Conservation (phyloP, 345 rosid genomes). For the Dovyalis caffra region DNA sequence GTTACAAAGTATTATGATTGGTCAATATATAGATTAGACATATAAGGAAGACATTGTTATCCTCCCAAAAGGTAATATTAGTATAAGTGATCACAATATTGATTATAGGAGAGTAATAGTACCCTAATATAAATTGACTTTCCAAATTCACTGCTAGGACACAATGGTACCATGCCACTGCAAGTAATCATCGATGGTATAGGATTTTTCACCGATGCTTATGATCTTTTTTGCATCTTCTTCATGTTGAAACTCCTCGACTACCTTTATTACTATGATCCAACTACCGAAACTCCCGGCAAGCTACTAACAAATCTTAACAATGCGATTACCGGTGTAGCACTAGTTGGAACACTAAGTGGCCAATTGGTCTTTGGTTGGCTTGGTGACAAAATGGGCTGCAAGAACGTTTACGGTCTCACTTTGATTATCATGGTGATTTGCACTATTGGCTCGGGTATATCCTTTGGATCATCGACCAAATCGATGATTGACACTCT, state of each 20-base stretch:
- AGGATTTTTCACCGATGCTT: slow-evolving; percentile 82
- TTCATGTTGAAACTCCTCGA: slow-evolving; percentile 59
- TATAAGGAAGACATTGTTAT: too few relatives aligned
- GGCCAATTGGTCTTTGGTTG: slow-evolving; percentile 67
- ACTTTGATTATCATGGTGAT: slow-evolving; percentile 54
- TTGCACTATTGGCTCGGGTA: slow-evolving; percentile 58
- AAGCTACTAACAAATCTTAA: slow-evolving; percentile 39
- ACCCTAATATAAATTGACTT: too few relatives aligned
- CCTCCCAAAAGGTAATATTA: too few relatives aligned
- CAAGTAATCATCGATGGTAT: slow-evolving; percentile 70
- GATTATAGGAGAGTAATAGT: too few relatives aligned
- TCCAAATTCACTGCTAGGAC: slow-evolving; percentile 49
- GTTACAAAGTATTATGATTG: too few relatives aligned
- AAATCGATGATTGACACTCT: slow-evolving; percentile 48
- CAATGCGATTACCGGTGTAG: slow-evolving; percentile 51
- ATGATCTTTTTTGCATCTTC: slow-evolving; percentile 72
- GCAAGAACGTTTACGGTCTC: slow-evolving; percentile 55
- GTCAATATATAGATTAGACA: too few relatives aligned
- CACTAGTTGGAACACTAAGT: slow-evolving; percentile 51
- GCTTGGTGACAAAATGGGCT: slow-evolving; percentile 69
- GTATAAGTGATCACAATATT: too few relatives aligned
- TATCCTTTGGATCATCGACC: slow-evolving; percentile 47
- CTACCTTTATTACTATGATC: slow-evolving; percentile 62
- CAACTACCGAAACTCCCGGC: slow-evolving; percentile 26
- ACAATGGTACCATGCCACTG: slow-evolving; percentile 61